These are phyloP conservation scores for Apiospora sp. DNA, from an alignment of 2,329 filamentous ascomycete species.

Conservation along the genomic window DNA sequence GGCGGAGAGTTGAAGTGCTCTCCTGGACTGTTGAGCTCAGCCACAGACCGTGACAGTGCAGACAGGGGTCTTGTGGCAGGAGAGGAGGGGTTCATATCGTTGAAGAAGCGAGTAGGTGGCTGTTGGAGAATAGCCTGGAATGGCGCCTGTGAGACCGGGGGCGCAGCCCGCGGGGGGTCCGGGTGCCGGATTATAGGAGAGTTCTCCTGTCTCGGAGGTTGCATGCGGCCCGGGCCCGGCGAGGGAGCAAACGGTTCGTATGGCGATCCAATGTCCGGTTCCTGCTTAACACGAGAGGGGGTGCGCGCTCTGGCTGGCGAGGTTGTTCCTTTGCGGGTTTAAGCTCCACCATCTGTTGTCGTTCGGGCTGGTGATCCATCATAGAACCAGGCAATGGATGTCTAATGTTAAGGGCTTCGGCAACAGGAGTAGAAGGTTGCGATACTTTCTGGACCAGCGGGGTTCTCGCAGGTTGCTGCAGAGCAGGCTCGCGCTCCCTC, in stretches of 20 bases:
- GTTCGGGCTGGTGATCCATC: constrained; percentile 41
- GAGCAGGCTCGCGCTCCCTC: constrained; percentile 46
- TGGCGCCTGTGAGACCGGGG: constrained; percentile 39
- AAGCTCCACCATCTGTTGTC: constrained; percentile 42
- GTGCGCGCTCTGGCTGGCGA: constrained; percentile 39
- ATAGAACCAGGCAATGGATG: constrained; percentile 42
- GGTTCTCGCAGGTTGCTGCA: constrained; percentile 42
- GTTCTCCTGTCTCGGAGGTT: constrained; percentile 50
- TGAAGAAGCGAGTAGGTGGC: constrained; percentile 51
- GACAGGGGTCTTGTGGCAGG: constrained; percentile 47
- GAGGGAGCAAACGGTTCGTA: constrained; percentile 54
- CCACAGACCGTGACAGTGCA: constrained; percentile 40
- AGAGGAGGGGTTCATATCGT: constrained; percentile 50
- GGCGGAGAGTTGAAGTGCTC: constrained; percentile 46
- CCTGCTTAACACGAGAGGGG: constrained; percentile 57
- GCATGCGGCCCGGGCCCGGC: constrained; percentile 48
- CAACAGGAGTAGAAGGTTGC: constrained; percentile 38
- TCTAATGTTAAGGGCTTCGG: constrained; percentile 38
- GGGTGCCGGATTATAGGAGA: constrained; percentile 49
- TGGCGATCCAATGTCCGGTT: constrained; percentile 55
- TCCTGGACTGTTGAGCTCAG: constrained; percentile 38
- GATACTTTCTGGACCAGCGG: constrained; percentile 40
- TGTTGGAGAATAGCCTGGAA: constrained; percentile 49
- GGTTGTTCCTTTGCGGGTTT: constrained; percentile 43
- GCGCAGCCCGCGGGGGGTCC: constrained; percentile 51